phyloP scores from a whole-genome alignment of 768 basidiomycete genomes.

The Tulasnella sp. region DNA sequence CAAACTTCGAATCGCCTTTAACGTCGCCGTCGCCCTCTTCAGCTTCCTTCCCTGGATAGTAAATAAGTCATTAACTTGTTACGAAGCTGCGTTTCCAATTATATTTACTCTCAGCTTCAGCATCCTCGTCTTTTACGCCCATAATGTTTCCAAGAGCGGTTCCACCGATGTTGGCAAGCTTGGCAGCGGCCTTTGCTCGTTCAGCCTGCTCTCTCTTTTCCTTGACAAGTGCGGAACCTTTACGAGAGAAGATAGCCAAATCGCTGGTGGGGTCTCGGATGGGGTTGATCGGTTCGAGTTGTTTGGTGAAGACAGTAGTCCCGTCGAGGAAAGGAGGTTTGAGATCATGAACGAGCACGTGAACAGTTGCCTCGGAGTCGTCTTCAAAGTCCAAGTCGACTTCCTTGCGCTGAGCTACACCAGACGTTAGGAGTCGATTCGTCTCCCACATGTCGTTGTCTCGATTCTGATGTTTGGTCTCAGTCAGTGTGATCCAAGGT shows the following conservation, averaged over 20 bases:
- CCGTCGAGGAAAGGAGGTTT: constrained; percentile 99
- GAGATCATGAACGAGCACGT: constrained; percentile 94
- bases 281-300: constrained; percentile 95
- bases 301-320: constrained; percentile 91
- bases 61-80: neutral
- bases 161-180: constrained; percentile 86
- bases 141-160: constrained; percentile 95
- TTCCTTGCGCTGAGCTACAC: constrained; percentile 79
- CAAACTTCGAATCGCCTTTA: constrained; percentile 94
- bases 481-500: constrained; percentile 26
- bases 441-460: constrained; percentile 99
- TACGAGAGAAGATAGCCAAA: constrained; percentile 93
- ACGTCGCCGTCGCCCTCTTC: constrained; percentile 48
- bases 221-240: constrained; percentile 90
- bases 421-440: constrained; percentile 95
- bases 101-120: constrained; percentile 80
- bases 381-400: constrained; percentile 95
- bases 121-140: constrained; percentile 94
- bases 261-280: constrained; percentile 91
- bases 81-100: constrained; percentile 26
- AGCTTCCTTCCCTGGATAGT: constrained; percentile 50
- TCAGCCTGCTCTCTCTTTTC: constrained; percentile 97
- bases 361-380: constrained; percentile 92
- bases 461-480: constrained; percentile 61
- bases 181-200: constrained; percentile 92